Evolutionary conservation across 768 basidiomycete species (phyloP).

Genomic region (Kwoniella europaea): DNA sequence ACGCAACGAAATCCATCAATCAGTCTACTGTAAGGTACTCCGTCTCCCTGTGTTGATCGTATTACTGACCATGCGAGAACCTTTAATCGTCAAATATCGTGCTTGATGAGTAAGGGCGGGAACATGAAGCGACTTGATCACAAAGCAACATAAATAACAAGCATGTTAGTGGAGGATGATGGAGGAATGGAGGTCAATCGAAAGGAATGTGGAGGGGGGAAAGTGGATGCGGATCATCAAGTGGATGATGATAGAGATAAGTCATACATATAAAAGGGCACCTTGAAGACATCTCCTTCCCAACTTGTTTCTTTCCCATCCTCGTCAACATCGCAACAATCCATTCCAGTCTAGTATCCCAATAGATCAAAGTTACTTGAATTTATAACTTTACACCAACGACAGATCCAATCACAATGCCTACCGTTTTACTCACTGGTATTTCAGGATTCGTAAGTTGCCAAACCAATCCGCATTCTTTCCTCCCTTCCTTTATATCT

Average conservation of each 20-base stretch:
- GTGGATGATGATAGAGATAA: neutral
- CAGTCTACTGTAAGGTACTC: neutral
- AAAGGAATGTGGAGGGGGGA: neutral
- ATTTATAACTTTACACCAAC: too few relatives aligned
- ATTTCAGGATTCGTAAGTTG: slow-evolving; percentile 44
- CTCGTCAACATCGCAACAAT: neutral
- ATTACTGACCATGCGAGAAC: neutral
- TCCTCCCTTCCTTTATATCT: neutral
- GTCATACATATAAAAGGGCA: too few relatives aligned
- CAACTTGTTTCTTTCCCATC: neutral
- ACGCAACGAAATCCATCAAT: too few relatives aligned
- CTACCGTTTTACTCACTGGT: slow-evolving; percentile 47
- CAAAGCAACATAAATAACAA: too few relatives aligned
- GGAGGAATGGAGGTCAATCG: neutral
- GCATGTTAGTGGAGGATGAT: neutral
- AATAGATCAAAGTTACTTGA: neutral
- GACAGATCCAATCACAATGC: slow-evolving; percentile 24
- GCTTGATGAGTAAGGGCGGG: neutral
- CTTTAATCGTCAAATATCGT: too few relatives aligned
- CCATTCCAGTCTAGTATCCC: neutral
- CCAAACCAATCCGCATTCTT: neutral
- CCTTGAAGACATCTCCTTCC: neutral
- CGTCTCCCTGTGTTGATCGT: neutral
- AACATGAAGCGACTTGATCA: neutral
- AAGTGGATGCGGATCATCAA: neutral